Evolutionary conservation across 495 filamentous ascomycete species (phyloP), one percentile per base, ranked within the genome.

Genomic region (Aspergillus cavernicola): DNA sequence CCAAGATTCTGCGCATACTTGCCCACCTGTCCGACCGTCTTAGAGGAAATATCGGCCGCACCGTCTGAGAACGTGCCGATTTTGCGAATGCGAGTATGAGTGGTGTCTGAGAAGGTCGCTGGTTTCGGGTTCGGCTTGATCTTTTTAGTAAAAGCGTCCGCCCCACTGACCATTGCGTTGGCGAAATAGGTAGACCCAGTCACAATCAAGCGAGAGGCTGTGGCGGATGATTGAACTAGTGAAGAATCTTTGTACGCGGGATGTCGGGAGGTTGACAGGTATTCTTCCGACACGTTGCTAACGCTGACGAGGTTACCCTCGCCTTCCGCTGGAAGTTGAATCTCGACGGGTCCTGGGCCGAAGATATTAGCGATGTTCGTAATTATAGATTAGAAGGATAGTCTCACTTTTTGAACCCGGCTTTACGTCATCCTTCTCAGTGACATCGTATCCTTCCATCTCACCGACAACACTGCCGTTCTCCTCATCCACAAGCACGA

Each of bases 401-500:
- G 1, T 0, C 76, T 54, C 71, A 95, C 91, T 86, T 74, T 98
- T 97, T 19, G 87, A 92, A 29, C 93, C 93, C 22, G 83, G 82
- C 57, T 86, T 80, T 46, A 98, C 76, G 41, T 76, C 78, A 35
- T 80, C 71, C 53, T 86, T 80, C 58, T 93, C 93, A 16, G 91
- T 78, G 24, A 96, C 75, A 39, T 91, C 73, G 60, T 90, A 92
- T 7, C 86, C 88, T 37, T 92, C 88, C 52, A 98, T 76, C 64
- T 97, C 93, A 24, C 93, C 95, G 15, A 98, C 90, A 5, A 97
- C 87, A 66, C 87, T 92, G 42, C 90, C 93, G 76, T 98, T 85
- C 56, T 97, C 92, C 62, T 98, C 93, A 53, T 98, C 89, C 23
- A 97, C 75, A 3, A 98, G 76, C n/a, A 97, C 93, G 53, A 98